Conservation (phyloP, 108 stramenopile genomes). For the Discostella stelligeroides region DNA sequence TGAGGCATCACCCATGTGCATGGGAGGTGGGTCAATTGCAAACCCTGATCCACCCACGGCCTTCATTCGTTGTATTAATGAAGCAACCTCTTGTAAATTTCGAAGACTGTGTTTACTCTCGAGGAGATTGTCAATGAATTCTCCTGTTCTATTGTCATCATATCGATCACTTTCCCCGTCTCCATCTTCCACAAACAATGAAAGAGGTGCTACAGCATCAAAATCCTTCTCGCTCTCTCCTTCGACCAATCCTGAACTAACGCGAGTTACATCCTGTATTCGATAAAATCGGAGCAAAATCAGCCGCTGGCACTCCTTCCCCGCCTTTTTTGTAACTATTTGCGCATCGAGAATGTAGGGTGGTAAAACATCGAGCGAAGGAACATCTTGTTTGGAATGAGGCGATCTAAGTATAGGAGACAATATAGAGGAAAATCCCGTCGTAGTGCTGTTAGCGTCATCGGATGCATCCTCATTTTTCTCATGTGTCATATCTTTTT, state of each 20-base stretch:
- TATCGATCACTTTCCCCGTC: background rate
- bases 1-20: constrained; percentile 38
- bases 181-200: background rate
- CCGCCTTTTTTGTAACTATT: constrained; percentile 70
- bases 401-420: constrained; percentile 24
- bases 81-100: constrained; percentile 51
- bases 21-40: constrained; percentile 34
- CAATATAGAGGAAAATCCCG: constrained; percentile 30
- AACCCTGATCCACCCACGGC: constrained; percentile 47
- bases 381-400: constrained; percentile 24
- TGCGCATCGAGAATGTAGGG: constrained; percentile 80
- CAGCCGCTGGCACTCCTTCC: constrained; percentile 59
- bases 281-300: constrained; percentile 72
- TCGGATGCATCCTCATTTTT: constrained; percentile 1
- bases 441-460: constrained; percentile 38
- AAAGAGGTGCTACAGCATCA: constrained; percentile 39
- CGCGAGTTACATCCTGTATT: constrained; percentile 47
- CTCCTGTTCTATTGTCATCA: background rate
- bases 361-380: constrained; percentile 33
- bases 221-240: constrained; percentile 52
- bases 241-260: constrained; percentile 8
- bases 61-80: constrained; percentile 62
- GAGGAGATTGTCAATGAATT: constrained; percentile 31
- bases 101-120: constrained; percentile 38
- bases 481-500: constrained; percentile 3